Evolutionary conservation across 495 filamentous ascomycete species (phyloP).

Genomic region (Durotheca rogersii): DNA sequence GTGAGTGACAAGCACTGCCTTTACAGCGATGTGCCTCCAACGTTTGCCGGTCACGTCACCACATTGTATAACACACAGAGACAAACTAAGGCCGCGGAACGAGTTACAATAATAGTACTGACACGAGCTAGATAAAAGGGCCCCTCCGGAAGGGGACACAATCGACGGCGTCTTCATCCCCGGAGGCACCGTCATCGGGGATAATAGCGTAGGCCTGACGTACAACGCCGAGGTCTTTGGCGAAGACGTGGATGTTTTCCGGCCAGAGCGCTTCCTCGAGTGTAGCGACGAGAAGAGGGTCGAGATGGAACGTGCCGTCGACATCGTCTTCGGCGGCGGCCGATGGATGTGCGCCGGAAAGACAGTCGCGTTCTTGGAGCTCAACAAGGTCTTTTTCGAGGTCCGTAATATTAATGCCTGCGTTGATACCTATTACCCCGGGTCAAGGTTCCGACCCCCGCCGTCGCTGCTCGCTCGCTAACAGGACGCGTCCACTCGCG

Average conservation of each 20-base stretch:
- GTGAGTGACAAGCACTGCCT: background rate
- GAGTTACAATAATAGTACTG: too few species aligned
- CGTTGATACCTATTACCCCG: too few species aligned
- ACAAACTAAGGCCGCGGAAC: too few species aligned
- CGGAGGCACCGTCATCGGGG: conserved; percentile 49
- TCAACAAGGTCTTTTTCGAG: conserved; percentile 33
- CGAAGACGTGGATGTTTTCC: conserved; percentile 45
- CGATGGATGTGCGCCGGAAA: conserved; percentile 37
- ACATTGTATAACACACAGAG: too few species aligned
- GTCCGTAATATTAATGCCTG: conserved; percentile 15
- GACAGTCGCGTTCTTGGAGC: conserved; percentile 24
- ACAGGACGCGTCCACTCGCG: background rate
- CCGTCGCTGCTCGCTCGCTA: too few species aligned
- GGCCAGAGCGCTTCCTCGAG: conserved; percentile 57
- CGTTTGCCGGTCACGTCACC: too few species aligned
- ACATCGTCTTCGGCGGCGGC: conserved; percentile 45
- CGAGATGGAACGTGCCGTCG: conserved; percentile 42
- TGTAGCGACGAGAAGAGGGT: conserved; percentile 32
- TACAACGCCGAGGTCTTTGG: conserved; percentile 39
- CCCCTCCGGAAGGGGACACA: conserved; percentile 49
- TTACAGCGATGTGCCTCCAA: too few species aligned
- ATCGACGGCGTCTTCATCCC: conserved; percentile 50
- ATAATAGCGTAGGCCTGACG: conserved; percentile 41
- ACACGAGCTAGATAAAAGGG: conserved; percentile 38
- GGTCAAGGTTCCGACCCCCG: too few species aligned